These are phyloP conservation scores for Brassica incana DNA, from an alignment of 345 rosid species.

Conservation along the genomic window DNA sequence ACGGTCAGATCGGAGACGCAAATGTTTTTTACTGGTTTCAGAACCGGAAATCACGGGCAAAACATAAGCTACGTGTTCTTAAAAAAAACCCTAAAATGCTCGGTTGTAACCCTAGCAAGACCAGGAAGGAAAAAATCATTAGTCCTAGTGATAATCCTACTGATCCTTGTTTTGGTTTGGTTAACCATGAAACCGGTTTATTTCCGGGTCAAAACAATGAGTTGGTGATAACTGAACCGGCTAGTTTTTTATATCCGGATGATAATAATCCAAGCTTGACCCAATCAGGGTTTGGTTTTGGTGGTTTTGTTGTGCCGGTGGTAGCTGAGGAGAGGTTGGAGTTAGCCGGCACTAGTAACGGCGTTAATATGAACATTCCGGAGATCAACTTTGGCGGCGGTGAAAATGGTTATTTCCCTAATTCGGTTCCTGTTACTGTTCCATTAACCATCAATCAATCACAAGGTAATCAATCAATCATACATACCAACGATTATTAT, in stretches of 20 bases:
- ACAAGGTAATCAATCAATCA: constrained; percentile 45
- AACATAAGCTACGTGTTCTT: constrained; percentile 79
- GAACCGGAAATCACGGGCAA: constrained; percentile 88
- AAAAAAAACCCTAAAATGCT: constrained; percentile 46
- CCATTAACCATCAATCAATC: constrained; percentile 43
- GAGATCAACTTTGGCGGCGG: constrained; percentile 16
- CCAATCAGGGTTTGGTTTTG: constrained; percentile 26
- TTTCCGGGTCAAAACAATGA: constrained; percentile 45
- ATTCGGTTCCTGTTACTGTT: constrained; percentile 35
- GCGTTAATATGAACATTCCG: constrained; percentile 16
- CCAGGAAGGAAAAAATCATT: constrained; percentile 24
- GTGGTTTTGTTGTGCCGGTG: constrained; percentile 26
- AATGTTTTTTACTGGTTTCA: constrained; percentile 98
- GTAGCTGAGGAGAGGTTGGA: constrained; percentile 11
- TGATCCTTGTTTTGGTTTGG: constrained; percentile 40
- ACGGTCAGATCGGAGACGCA: constrained; percentile 90
- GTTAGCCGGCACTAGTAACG: constrained; percentile 9
- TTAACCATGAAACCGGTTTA: constrained; percentile 47
- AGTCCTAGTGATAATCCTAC: not conserved
- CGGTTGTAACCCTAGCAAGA: not conserved
- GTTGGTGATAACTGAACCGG: constrained; percentile 46
- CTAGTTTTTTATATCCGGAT: constrained; percentile 42
- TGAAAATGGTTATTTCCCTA: constrained; percentile 11
- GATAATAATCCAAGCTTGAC: constrained; percentile 15
- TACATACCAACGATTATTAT: too few relatives aligned